A percentile compares a stretch with the other conserved stretches of the same genome.
These are phyloP conservation scores for Besnoitia besnoiti DNA, from an alignment of 169 alveolate genomes.

Conservation along the genomic window DNA sequence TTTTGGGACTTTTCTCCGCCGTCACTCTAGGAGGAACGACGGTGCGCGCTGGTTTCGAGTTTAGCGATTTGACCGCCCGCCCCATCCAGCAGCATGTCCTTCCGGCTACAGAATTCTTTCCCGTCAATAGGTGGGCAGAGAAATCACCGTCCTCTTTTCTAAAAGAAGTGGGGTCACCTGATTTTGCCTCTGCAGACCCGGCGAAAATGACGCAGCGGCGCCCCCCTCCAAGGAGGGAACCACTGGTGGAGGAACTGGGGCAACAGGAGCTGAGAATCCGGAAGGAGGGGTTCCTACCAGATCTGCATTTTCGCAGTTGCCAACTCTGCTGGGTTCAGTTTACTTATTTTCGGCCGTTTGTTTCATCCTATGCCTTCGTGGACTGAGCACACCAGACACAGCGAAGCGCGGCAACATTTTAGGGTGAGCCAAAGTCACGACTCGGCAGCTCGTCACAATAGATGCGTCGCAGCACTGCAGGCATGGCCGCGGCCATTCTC, in stretches of 20 bases:
- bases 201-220: constrained; percentile 44
- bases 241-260: constrained; percentile 41
- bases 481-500: constrained; percentile 73
- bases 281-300: constrained; percentile 51
- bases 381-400: constrained; percentile 74
- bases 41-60: not conserved
- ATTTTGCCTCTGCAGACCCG: constrained; percentile 45
- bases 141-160: not conserved
- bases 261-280: constrained; percentile 29
- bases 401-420: constrained; percentile 76
- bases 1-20: not conserved
- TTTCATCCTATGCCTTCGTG: constrained; percentile 74
- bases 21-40: not conserved
- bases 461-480: constrained; percentile 66
- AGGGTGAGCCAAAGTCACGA: constrained; percentile 53
- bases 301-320: constrained; percentile 56
- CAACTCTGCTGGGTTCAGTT: constrained; percentile 68
- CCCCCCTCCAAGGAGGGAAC: not conserved
- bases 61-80: not conserved
- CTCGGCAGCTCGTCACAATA: too few relatives aligned
- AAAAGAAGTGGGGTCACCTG: not conserved
- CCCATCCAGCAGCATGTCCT: not conserved
- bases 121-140: constrained; percentile 57
- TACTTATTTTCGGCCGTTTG: constrained; percentile 70
- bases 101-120: constrained; percentile 63